phyloP scores from a whole-genome alignment of 2,329 filamentous ascomycete species.

The Penicillium italicum region DNA sequence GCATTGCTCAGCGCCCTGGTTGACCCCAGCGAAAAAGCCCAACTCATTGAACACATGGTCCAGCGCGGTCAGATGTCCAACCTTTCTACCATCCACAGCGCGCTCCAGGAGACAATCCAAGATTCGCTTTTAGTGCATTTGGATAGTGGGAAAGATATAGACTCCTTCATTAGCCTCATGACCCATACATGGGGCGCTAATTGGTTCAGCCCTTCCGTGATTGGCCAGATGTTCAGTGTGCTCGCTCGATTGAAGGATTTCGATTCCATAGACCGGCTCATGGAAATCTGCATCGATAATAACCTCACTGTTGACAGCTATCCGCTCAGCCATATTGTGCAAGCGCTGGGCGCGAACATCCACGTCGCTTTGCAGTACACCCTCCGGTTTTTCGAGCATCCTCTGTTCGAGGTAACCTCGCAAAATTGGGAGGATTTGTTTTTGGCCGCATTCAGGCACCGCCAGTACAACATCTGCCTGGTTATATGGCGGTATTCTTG shows the following conservation, averaged over 20 bases:
- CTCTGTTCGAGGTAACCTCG: constrained; percentile 17
- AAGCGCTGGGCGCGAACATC: constrained; percentile 25
- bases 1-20: constrained; percentile 35
- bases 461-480: constrained; percentile 42
- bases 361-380: constrained; percentile 24
- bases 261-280: constrained; percentile 27
- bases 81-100: constrained; percentile 21
- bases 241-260: constrained; percentile 26
- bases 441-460: constrained; percentile 37
- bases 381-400: constrained; percentile 21
- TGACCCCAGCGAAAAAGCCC: constrained; percentile 26
- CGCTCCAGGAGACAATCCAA: constrained; percentile 31
- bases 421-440: constrained; percentile 41
- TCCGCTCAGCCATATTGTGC: constrained; percentile 31
- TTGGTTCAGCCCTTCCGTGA: constrained; percentile 38
- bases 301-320: constrained; percentile 26
- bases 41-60: constrained; percentile 32
- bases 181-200: constrained; percentile 32
- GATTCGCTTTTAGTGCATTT: constrained; percentile 34
- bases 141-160: constrained; percentile 31
- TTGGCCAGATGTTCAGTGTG: constrained; percentile 40
- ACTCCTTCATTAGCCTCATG: constrained; percentile 40
- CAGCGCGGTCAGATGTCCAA: constrained; percentile 32
- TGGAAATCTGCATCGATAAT: constrained; percentile 31
- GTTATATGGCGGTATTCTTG: constrained; percentile 50